Evolutionary conservation across 768 basidiomycete genomes (phyloP).

Genomic region (Pholiota conissans): DNA sequence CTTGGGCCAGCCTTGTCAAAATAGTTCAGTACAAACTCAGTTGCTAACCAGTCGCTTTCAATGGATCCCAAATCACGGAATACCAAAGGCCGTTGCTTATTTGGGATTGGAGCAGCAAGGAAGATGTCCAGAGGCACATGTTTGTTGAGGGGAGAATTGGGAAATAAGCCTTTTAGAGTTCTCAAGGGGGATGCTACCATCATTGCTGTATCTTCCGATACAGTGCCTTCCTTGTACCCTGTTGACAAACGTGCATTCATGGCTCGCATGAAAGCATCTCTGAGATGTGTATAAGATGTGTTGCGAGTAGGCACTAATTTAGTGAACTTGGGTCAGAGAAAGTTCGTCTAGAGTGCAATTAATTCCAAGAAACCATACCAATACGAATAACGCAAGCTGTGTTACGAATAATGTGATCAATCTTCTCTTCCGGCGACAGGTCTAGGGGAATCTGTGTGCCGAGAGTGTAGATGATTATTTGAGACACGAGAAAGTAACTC

Average conservation of each 20-base stretch:
- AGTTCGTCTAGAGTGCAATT: not conserved
- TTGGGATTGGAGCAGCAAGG: conserved; percentile 55
- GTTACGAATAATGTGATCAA: conserved; percentile 64
- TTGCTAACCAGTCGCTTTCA: conserved; percentile 73
- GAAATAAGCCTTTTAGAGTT: conserved; percentile 76
- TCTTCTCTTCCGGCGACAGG: conserved; percentile 68
- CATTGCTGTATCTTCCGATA: conserved; percentile 61
- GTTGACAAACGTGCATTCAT: conserved; percentile 60
- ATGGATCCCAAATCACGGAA: conserved; percentile 75
- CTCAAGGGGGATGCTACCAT: conserved; percentile 62
- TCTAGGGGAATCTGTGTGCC: conserved; percentile 55
- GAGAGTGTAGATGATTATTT: conserved; percentile 1
- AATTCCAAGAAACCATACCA: conserved; percentile 38
- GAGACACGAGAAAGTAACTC: not conserved
- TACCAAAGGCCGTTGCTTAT: conserved; percentile 53
- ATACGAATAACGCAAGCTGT: conserved; percentile 76
- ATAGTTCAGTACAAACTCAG: conserved; percentile 72
- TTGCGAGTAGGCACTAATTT: conserved; percentile 72
- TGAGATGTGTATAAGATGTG: conserved; percentile 76
- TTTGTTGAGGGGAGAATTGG: conserved; percentile 66
- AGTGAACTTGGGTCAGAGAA: not conserved
- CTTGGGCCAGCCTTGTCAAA: conserved; percentile 72
- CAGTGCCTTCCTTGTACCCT: conserved; percentile 47
- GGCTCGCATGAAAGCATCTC: conserved; percentile 82
- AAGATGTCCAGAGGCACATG: conserved; percentile 69